These are phyloP conservation scores for Pestalotiopsis sp. DNA, from an alignment of 2,329 filamentous ascomycete genomes.

Conservation along the genomic window DNA sequence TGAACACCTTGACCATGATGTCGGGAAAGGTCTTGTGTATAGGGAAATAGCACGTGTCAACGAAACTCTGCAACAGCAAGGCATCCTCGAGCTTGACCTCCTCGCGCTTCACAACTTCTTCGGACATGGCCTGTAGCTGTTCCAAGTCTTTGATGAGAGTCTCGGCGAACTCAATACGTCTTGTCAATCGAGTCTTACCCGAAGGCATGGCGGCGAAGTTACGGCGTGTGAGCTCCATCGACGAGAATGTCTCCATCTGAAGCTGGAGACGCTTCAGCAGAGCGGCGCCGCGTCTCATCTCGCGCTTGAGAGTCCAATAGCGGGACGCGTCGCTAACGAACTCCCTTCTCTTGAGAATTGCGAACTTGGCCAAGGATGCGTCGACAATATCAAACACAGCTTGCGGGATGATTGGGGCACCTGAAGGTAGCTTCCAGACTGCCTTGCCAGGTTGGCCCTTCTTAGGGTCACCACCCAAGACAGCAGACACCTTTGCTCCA, in stretches of 20 bases:
- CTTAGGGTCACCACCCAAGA: constrained; percentile 70
- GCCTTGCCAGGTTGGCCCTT: constrained; percentile 69
- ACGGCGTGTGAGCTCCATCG: constrained; percentile 92
- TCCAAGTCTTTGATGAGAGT: constrained; percentile 75
- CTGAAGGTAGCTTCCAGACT: constrained; percentile 90
- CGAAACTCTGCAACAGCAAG: constrained; percentile 74
- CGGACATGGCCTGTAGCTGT: constrained; percentile 70
- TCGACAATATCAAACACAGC: constrained; percentile 87
- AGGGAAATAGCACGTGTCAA: constrained; percentile 92
- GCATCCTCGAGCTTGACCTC: constrained; percentile 74
- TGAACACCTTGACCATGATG: constrained; percentile 77
- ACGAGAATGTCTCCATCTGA: constrained; percentile 94
- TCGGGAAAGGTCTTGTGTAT: constrained; percentile 75
- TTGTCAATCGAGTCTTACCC: constrained; percentile 74
- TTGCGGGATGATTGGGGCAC: constrained; percentile 90
- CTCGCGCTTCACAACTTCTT: constrained; percentile 75
- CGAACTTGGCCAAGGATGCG: constrained; percentile 78
- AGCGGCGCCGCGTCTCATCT: constrained; percentile 87
- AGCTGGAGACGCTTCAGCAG: constrained; percentile 90
- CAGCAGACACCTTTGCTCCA: constrained; percentile 77
- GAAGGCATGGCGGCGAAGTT: constrained; percentile 94
- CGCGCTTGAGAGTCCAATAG: constrained; percentile 97
- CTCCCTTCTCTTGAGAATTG: constrained; percentile 81
- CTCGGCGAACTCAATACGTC: constrained; percentile 87
- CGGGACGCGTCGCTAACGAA: constrained; percentile 92